Conservation (phyloP, 2,329 filamentous ascomycete genomes). For the Lasiodiplodia hormozganensis region DNA sequence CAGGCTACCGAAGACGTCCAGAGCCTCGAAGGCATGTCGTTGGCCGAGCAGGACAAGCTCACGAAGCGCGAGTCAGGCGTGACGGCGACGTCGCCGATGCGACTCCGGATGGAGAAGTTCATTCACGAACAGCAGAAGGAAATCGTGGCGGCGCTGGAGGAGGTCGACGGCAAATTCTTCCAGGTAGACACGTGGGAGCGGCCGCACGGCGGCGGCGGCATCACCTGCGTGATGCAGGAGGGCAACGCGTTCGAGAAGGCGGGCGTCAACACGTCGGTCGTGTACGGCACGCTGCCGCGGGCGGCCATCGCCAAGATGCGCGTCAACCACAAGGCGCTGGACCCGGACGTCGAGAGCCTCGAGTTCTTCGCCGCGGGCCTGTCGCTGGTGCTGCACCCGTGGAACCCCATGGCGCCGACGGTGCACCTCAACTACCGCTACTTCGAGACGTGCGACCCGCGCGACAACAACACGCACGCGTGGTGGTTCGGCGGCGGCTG, state of each 20-base stretch:
- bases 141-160: slow-evolving; percentile 83
- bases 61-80: slow-evolving; percentile 80
- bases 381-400: slow-evolving; percentile 90
- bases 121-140: slow-evolving; percentile 91
- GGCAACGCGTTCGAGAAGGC: slow-evolving; percentile 98
- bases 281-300: slow-evolving; percentile 89
- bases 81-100: slow-evolving; percentile 85
- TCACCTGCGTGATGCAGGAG: slow-evolving; percentile 93
- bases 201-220: slow-evolving; percentile 87
- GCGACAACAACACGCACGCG: slow-evolving; percentile 76
- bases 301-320: slow-evolving; percentile 91
- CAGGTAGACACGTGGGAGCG: slow-evolving; percentile 85
- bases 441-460: slow-evolving; percentile 88
- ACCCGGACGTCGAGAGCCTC: slow-evolving; percentile 77
- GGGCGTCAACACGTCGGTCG: slow-evolving; percentile 91
- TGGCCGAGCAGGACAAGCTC: slow-evolving; percentile 84
- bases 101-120: slow-evolving; percentile 94
- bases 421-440: slow-evolving; percentile 99
- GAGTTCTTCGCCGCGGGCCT: slow-evolving; percentile 96
- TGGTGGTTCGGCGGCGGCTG: slow-evolving; percentile 99
- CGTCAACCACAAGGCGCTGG: slow-evolving; percentile 88
- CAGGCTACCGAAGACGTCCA: slow-evolving; percentile 44
- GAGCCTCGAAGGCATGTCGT: slow-evolving; percentile 67
- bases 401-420: slow-evolving; percentile 95
- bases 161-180: slow-evolving; percentile 84